A percentile compares a stretch with the other conserved stretches of the same genome.
These are phyloP conservation scores for Xylaria multiplex DNA, from an alignment of 2,329 filamentous ascomycete genomes.

Conservation along the genomic window DNA sequence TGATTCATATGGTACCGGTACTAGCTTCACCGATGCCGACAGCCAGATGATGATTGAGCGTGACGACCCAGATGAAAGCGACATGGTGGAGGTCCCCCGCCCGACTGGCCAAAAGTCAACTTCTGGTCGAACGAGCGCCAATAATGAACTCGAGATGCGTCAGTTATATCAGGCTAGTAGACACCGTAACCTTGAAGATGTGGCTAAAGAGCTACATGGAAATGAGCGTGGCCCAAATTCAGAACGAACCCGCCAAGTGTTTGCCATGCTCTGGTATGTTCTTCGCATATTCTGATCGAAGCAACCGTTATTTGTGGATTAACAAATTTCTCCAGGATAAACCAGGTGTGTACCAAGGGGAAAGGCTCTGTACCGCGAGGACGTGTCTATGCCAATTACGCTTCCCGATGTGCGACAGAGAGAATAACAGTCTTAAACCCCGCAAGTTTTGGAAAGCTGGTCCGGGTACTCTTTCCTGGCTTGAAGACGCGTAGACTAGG, in stretches of 20 bases:
- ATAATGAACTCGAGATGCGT: slow-evolving; percentile 83
- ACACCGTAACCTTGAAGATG: slow-evolving; percentile 73
- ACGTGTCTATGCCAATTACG: slow-evolving; percentile 94
- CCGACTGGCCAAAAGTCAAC: slow-evolving; percentile 62
- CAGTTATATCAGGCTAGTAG: slow-evolving; percentile 77
- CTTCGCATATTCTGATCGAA: background rate
- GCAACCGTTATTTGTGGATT: background rate
- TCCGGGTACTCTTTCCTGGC: slow-evolving; percentile 93
- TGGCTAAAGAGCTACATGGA: slow-evolving; percentile 78
- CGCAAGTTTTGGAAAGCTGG: slow-evolving; percentile 96
- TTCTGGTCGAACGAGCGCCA: slow-evolving; percentile 74
- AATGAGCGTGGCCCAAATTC: slow-evolving; percentile 84
- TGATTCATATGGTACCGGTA: slow-evolving; percentile 63
- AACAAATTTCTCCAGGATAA: slow-evolving; percentile 67
- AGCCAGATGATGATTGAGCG: slow-evolving; percentile 69
- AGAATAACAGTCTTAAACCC: slow-evolving; percentile 95
- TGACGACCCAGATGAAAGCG: slow-evolving; percentile 67
- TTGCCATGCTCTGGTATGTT: slow-evolving; percentile 86
- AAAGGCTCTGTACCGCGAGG: slow-evolving; percentile 91
- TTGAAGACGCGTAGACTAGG: slow-evolving; percentile 92
- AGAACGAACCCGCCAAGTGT: slow-evolving; percentile 84
- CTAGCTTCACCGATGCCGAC: slow-evolving; percentile 67
- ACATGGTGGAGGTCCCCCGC: slow-evolving; percentile 58
- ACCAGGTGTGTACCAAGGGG: slow-evolving; percentile 75
- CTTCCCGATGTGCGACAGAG: slow-evolving; percentile 89